phyloP scores from a whole-genome alignment of 2,329 filamentous ascomycete species.

The Paradendryphiella salina region DNA sequence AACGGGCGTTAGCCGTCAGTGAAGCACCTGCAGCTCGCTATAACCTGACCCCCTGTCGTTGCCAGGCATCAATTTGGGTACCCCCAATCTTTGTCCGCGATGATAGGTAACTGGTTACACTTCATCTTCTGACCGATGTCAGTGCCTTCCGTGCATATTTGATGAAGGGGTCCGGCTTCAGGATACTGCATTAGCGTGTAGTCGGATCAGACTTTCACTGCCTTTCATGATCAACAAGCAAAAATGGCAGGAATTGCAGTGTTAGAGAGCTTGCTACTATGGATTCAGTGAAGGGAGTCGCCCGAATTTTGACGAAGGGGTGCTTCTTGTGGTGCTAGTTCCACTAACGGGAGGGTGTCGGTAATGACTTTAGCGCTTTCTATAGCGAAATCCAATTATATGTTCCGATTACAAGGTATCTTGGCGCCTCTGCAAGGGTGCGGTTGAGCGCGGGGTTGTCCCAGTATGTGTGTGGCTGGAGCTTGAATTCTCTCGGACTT shows the following conservation, averaged over 20 bases:
- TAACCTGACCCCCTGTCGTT: neutral
- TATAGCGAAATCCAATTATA: neutral
- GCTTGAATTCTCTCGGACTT: neutral
- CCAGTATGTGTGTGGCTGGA: neutral
- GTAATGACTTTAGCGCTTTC: neutral
- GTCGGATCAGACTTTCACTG: neutral
- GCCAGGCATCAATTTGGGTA: neutral
- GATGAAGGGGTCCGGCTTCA: neutral
- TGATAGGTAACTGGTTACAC: neutral
- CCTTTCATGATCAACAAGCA: neutral
- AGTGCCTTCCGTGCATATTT: slow-evolving; percentile 4
- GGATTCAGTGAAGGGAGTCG: neutral
- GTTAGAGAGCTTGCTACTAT: neutral
- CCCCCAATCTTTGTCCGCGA: neutral
- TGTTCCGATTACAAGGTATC: neutral
- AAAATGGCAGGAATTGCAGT: neutral
- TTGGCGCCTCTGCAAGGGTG: neutral
- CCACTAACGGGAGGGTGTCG: neutral
- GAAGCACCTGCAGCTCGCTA: slow-evolving; percentile 4
- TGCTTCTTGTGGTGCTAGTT: neutral
- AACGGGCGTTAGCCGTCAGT: neutral
- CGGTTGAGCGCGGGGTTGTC: neutral
- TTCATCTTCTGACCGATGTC: slow-evolving; percentile 3
- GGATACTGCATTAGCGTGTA: slow-evolving; percentile 2
- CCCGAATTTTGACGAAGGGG: neutral